Evolutionary conservation across 305 asterid species (phyloP).

Genomic region (Lippia alba): DNA sequence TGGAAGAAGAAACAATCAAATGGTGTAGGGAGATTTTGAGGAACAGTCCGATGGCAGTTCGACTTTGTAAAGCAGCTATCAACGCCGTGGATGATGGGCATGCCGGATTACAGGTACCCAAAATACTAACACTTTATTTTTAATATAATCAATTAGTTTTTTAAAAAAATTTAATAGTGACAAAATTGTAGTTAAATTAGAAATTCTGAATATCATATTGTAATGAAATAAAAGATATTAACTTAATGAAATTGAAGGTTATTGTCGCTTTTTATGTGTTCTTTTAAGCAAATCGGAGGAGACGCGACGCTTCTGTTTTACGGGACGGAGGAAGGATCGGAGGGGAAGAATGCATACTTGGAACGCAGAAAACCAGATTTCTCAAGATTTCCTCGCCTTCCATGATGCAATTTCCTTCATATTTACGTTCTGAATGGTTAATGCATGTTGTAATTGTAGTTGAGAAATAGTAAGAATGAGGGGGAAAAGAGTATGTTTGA

Average conservation of each 20-base stretch:
- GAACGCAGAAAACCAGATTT: conserved; percentile 75
- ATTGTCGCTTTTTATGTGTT: too few relatives aligned
- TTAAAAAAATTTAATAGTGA: too few relatives aligned
- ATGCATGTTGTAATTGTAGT: neutral
- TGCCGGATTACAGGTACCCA: conserved; percentile 96
- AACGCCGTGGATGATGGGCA: conserved; percentile 96
- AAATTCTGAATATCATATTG: too few relatives aligned
- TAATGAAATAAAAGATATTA: too few relatives aligned
- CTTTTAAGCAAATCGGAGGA: conserved; percentile 73
- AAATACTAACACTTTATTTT: too few relatives aligned
- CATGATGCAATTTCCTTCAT: conserved; percentile 33
- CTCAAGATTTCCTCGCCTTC: conserved; percentile 80
- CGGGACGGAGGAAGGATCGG: conserved; percentile 88
- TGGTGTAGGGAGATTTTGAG: conserved; percentile 93
- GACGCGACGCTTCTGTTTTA: conserved; percentile 86
- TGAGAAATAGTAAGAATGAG: conserved; percentile 23
- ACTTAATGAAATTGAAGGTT: too few relatives aligned
- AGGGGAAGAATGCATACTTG: conserved; percentile 77
- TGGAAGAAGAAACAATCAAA: conserved; percentile 87
- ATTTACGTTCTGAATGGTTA: too few relatives aligned
- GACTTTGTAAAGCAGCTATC: conserved; percentile 83
- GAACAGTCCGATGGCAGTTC: conserved; percentile 87
- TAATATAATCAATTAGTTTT: too few relatives aligned
- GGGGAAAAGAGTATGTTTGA: conserved; percentile 19
- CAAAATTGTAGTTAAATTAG: too few relatives aligned